Evolutionary conservation across 2,329 filamentous ascomycete genomes (phyloP).

Genomic region (Ceratocystis diversiconidia): DNA sequence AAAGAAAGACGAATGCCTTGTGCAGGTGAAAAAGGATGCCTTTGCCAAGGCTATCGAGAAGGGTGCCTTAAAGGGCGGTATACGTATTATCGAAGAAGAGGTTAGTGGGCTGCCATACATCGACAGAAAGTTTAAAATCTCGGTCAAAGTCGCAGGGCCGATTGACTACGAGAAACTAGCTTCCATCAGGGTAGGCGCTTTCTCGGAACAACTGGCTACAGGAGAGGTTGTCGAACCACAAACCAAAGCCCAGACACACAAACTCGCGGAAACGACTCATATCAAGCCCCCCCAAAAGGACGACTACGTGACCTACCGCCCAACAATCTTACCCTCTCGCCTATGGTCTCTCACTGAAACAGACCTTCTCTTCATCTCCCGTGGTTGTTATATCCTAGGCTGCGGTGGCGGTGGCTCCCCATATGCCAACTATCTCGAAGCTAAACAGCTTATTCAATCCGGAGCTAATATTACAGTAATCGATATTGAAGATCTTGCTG

Average conservation of each 20-base stretch:
- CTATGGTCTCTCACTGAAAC: slow-evolving; percentile 21
- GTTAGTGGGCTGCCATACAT: slow-evolving; percentile 21
- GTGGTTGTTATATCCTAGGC: slow-evolving; percentile 22
- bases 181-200: slow-evolving; percentile 12
- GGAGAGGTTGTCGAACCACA: neutral
- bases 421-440: slow-evolving; percentile 20
- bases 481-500: slow-evolving; percentile 19
- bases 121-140: slow-evolving; percentile 21
- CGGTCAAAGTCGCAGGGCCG: slow-evolving; percentile 20
- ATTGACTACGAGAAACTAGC: slow-evolving; percentile 19
- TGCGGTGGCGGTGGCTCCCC: slow-evolving; percentile 22
- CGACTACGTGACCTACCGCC: slow-evolving; percentile 32
- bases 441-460: slow-evolving; percentile 19
- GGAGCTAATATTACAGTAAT: slow-evolving; percentile 20
- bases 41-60: slow-evolving; percentile 20
- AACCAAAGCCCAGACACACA: neutral
- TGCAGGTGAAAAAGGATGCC: slow-evolving; percentile 18
- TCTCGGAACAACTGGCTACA: neutral
- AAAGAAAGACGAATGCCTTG: slow-evolving; percentile 18
- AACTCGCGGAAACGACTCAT: neutral
- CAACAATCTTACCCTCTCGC: slow-evolving; percentile 27
- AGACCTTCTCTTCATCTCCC: slow-evolving; percentile 21
- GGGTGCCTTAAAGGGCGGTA: slow-evolving; percentile 16
- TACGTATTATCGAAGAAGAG: slow-evolving; percentile 21
- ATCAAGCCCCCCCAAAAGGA: slow-evolving; percentile 19